Evolutionary conservation across 441 rosid species (phyloP), one percentile per base, ranked within the genome.

Genomic region (Adansonia gregorii): DNA sequence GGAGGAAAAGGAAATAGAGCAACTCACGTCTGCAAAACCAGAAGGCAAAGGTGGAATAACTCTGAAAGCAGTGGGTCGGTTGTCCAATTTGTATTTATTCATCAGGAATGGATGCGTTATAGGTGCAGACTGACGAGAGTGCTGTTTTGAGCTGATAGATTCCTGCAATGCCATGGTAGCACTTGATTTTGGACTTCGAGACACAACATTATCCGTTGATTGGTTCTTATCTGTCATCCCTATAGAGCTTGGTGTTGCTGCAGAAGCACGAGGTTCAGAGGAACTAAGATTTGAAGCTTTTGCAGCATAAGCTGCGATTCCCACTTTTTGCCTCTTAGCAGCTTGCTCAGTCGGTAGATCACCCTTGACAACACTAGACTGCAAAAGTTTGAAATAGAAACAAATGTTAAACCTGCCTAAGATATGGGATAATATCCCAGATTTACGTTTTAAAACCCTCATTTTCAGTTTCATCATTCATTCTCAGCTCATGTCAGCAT

Each of bases 51-150:
- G 98, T 55, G 93, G 93, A 49, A 79, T 71, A 55, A 96, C 84
- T 83, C 82, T 94, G 77, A 96, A 92, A 71, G 95, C 67, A 35
- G 93, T 88, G 31, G 98, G 88, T 46, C 95, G 97, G 84, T 91
- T 89, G 85, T 96, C 99, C 84, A 94, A 80, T 82, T 90, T 94
- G 90, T 89, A 93, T 88, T 90, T 87, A 85, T 91, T 95, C 61
- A 74, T 72, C 78, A 59, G 45, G 81, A 78, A 86, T 54, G 94
- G 58, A 83, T 80, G 31, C 39, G 86, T 84, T 6, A 60, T 72
- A 69, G 91, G 45, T 71, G 84, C 73, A 35, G 81, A 65, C 3
- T 87, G 82, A 75, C 67, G 85, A 78, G 81, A 81, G 73, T 76
- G 84, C 75, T 83, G 91, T 85, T 84, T 92, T 83, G 76, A 78